Percentiles rank a stretch among this genome's conserved stretches.
Evolutionary conservation across 225 moss, liverwort and hornwort species (phyloP).

Genomic region (Straminergon stramineum): DNA sequence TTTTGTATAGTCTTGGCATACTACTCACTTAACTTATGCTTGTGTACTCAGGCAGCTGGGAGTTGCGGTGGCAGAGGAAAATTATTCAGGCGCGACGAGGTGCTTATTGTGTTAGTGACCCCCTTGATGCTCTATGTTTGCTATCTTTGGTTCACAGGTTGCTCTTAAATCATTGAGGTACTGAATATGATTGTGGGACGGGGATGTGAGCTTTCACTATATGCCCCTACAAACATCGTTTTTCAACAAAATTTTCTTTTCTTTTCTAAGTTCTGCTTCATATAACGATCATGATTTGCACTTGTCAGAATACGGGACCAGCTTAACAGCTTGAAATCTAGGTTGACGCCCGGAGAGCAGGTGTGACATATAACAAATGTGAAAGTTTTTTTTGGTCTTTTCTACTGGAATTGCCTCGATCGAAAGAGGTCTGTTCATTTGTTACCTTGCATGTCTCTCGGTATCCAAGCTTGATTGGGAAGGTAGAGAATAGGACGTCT

Average conservation of each 20-base stretch:
- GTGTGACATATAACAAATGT: background rate
- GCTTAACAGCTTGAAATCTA: conserved; percentile 36
- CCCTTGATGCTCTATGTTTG: conserved; percentile 18
- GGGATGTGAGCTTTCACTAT: background rate
- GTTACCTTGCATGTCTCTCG: background rate
- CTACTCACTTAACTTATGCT: background rate
- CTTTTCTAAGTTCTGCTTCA: background rate
- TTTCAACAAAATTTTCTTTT: background rate
- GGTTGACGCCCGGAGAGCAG: conserved; percentile 51
- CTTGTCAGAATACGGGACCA: conserved; percentile 47
- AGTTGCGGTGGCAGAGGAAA: conserved; percentile 52
- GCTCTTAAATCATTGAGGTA: background rate
- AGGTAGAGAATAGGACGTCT: background rate
- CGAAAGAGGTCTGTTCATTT: background rate
- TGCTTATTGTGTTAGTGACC: conserved; percentile 38
- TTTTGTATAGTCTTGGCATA: background rate
- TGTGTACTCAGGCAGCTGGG: conserved; percentile 42
- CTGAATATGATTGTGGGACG: background rate
- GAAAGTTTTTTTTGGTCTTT: background rate
- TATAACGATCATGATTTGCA: conserved; percentile 2
- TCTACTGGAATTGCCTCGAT: background rate
- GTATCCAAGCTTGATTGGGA: background rate
- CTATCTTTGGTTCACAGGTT: background rate
- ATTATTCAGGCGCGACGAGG: conserved; percentile 46
- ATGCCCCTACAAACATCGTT: background rate